These are phyloP conservation scores for Forsythia suspensa DNA, from an alignment of 257 asterid species.

Conservation along the genomic window DNA sequence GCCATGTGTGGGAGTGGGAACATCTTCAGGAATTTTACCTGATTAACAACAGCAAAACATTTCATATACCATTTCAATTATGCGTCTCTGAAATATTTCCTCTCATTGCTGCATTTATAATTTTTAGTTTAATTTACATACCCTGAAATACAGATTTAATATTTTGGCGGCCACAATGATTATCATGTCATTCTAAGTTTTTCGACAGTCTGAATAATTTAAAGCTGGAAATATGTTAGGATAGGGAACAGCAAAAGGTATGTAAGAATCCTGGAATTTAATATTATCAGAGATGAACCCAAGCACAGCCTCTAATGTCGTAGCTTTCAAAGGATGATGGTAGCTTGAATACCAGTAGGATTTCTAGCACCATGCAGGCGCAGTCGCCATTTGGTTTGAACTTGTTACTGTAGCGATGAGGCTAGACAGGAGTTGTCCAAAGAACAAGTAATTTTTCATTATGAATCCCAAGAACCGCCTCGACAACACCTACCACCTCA, in stretches of 20 bases:
- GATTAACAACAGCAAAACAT: slow-evolving; percentile 13
- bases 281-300: not conserved
- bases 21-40: slow-evolving; percentile 54
- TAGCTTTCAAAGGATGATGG: not conserved
- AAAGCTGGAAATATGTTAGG: not conserved
- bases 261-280: not conserved
- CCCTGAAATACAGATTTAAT: not conserved
- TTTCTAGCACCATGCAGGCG: not conserved
- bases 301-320: not conserved
- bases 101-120: not conserved
- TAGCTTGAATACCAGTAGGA: not conserved
- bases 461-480: not conserved
- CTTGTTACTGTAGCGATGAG: not conserved
- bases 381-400: not conserved
- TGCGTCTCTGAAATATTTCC: not conserved
- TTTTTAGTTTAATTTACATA: not conserved
- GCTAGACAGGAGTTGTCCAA: not conserved
- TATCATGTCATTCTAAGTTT: not conserved
- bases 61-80: too few relatives aligned
- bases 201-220: not conserved
- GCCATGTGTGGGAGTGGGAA: slow-evolving; percentile 41
- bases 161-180: not conserved
- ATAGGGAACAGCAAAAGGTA: not conserved
- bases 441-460: not conserved
- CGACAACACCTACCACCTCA: not conserved